Evolutionary conservation across 306 rosid genomes (phyloP), one percentile per base, ranked within the genome.

Genomic region (Inga leiocalycina): DNA sequence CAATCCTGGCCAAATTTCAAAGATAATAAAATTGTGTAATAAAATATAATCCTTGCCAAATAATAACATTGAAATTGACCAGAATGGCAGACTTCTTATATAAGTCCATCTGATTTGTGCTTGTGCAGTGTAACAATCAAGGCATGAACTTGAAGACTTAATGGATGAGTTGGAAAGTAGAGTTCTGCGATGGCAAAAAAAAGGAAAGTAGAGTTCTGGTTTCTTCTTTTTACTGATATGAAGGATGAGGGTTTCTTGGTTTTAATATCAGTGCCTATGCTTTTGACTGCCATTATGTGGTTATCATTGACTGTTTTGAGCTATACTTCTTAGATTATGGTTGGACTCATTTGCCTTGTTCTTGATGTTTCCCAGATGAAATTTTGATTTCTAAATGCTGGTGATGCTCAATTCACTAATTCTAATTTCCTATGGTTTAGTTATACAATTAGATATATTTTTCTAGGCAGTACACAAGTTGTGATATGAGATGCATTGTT

Each of bases 41-140:
- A 24, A 24, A 24, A 24, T 24, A 24, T 24, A 24, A 24, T 24
- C 27, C 27, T 24, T 24, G 27, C 27, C 27, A 24, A 24, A 24
- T 24, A 24, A 24, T 24, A 24, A 24, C 27, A 24, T 24, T 24
- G 27, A 24, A 24, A 24, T 24, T 24, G 98, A 34, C 87, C 84
- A 0, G 98, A 96, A 76, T 96, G 99, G 99, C 87, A 83, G 68
- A 96, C 97, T 83, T 88, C 91, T 68, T 88, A 82, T 64, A 88
- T 94, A 52, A 92, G 82, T 84, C 95, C 93, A 17, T 89, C 97
- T 74, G 97, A 98, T 66, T 81, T 91, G 59, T 96, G 98, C 91
- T 82, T 96, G 89, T 86, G 92, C 89, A 74, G 93, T 82, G 99
- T 94, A 67, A 94, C 97, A 14, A 90, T 92, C 87, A 92, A 85